A percentile compares a stretch with the other conserved stretches of the same genome.
These are phyloP conservation scores for Boletellus deceptivus DNA, from an alignment of 1,284 basidiomycete species.

Conservation along the genomic window DNA sequence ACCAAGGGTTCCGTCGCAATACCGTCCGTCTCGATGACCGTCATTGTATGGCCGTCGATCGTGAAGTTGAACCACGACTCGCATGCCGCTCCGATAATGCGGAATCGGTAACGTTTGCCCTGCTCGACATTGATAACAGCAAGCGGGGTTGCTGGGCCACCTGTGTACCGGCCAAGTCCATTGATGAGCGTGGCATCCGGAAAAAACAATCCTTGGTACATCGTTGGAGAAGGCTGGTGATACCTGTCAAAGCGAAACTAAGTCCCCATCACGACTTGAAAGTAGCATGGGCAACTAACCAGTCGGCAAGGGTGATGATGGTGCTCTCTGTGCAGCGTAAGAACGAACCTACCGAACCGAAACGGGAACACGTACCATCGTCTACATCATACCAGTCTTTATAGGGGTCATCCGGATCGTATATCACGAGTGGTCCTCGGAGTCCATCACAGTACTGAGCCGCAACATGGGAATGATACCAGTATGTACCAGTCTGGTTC, in stretches of 20 bases:
- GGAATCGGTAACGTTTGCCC: constrained; percentile 36
- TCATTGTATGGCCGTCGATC: constrained; percentile 40
- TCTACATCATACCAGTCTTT: constrained; percentile 40
- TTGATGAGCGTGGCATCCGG: constrained; percentile 34
- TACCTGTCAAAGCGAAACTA: constrained; percentile 13
- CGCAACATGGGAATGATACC: constrained; percentile 44
- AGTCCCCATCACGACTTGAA: neutral
- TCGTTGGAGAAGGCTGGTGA: constrained; percentile 8
- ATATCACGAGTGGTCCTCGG: constrained; percentile 44
- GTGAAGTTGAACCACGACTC: constrained; percentile 37
- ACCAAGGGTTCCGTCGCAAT: constrained; percentile 37
- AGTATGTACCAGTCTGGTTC: constrained; percentile 43
- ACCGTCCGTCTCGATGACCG: constrained; percentile 48
- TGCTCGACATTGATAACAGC: constrained; percentile 27
- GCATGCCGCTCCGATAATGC: constrained; percentile 35
- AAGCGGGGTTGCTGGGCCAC: constrained; percentile 23
- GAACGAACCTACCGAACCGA: neutral
- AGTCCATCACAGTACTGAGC: constrained; percentile 38
- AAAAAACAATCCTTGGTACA: constrained; percentile 12
- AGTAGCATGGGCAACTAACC: constrained; percentile 4
- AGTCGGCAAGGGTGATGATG: constrained; percentile 25
- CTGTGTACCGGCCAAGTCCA: constrained; percentile 29
- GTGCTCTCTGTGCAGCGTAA: constrained; percentile 13
- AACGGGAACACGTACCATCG: constrained; percentile 28
- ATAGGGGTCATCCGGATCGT: constrained; percentile 44